Base-by-base conservation (phyloP, 2,329 filamentous ascomycete species). In the Arthrobotrys musiformis region DNA sequence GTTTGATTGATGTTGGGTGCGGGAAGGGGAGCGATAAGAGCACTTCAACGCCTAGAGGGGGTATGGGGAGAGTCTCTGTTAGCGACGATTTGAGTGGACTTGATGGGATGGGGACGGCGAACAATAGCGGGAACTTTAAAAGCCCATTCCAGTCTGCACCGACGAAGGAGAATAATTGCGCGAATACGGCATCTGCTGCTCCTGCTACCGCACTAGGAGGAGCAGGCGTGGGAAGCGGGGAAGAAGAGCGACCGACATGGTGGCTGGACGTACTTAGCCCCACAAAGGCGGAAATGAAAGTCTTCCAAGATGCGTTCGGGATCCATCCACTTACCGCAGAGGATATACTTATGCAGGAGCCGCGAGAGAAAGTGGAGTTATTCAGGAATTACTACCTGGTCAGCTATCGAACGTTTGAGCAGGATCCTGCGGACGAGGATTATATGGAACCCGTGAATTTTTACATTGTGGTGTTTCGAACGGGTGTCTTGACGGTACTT, bases 331-430 rank as follows among this genome's bases (percentile, higher is more conserved):
- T 99, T 83, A 99, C 95, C 0, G 92, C 94, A 42, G 95, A 99
- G 84, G 95, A 99, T 86, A 97, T 99, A 80, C 91, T 91, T 76
- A 97, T 93, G 0, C 93, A 97, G 83, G 95, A 99, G 84, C 92
- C 94, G 9, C 93, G 95, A 48, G 95, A 99, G 85, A 99, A 99
- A 86, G 97, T 99, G 69, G 95, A 99, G 84, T 88, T 99, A 24
- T 99, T 99, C 85, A 92, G 93, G 24, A 93, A 93, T 46, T 99
- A 99, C 85, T 99, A 99, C 85, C 98, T 99, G 83, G 93, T 97
- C 61, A 97, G 93, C 83, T 99, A 98, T 88, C 90, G 94, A 64
- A 97, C 94, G 1, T 99, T 98, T 8, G 91, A 94, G 67, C 86
- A 93, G 79, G 92, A 96, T 80, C 91, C 92, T 80, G 88, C 90